phyloP scores from a whole-genome alignment of 2,329 filamentous ascomycete genomes.

The Fusarium mangiferae region DNA sequence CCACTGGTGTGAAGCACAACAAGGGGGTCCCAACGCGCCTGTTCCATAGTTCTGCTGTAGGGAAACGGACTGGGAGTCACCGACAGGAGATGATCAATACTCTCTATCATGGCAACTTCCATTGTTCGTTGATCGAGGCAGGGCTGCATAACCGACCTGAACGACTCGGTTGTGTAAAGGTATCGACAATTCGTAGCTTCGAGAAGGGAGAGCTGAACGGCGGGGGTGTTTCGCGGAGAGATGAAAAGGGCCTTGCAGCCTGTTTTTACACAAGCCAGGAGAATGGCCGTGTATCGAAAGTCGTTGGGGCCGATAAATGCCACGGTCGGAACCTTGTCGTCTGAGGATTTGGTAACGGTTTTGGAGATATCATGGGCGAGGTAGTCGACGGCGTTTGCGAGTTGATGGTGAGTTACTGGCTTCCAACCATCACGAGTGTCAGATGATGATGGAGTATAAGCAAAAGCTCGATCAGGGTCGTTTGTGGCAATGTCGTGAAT shows the following conservation, averaged over 20 bases:
- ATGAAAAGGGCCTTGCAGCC: constrained; percentile 5
- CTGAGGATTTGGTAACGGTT: not conserved
- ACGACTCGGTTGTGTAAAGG: not conserved
- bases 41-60: not conserved
- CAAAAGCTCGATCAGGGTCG: not conserved
- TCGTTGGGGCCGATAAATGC: constrained; percentile 4
- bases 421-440: not conserved
- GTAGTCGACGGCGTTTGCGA: not conserved
- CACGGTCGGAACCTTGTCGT: not conserved
- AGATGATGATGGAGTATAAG: not conserved
- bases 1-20: constrained; percentile 12
- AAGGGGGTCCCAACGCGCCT: constrained; percentile 1
- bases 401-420: not conserved
- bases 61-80: not conserved
- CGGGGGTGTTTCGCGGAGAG: not conserved
- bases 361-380: not conserved
- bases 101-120: not conserved
- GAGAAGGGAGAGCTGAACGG: constrained; percentile 4
- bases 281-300: not conserved
- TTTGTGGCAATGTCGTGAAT: not conserved
- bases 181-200: not conserved
- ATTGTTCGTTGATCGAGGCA: not conserved
- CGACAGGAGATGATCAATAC: not conserved
- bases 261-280: not conserved
- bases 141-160: not conserved